These are phyloP conservation scores for Solanum corneliomulleri DNA, from an alignment of 257 asterid species.

Conservation along the genomic window DNA sequence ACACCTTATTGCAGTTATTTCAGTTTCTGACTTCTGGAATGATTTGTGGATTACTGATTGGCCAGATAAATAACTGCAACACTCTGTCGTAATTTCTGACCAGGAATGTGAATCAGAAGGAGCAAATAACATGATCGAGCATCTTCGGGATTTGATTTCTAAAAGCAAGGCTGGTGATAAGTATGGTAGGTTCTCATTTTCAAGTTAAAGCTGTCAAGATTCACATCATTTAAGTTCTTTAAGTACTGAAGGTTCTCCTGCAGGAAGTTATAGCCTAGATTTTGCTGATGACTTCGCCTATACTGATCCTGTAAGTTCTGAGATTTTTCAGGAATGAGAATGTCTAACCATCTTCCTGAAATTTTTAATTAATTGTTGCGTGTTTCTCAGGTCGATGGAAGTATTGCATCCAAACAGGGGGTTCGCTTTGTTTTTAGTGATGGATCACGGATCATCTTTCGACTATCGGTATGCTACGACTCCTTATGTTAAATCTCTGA, in stretches of 20 bases:
- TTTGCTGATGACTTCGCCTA: slow-evolving; percentile 93
- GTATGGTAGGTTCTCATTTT: slow-evolving; percentile 37
- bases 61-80: neutral
- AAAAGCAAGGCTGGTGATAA: slow-evolving; percentile 64
- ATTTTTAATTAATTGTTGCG: neutral
- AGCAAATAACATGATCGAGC: slow-evolving; percentile 64
- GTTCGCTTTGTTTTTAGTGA: slow-evolving; percentile 80
- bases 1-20: neutral
- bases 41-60: neutral
- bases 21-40: neutral
- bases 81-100: neutral
- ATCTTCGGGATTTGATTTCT: slow-evolving; percentile 62
- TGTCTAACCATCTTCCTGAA: neutral
- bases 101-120: slow-evolving; percentile 94
- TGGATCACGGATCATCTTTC: slow-evolving; percentile 85
- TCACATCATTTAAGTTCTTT: slow-evolving; percentile 1
- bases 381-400: slow-evolving; percentile 76
- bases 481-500: neutral
- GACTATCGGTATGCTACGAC: slow-evolving; percentile 58
- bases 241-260: slow-evolving; percentile 3
- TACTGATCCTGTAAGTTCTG: slow-evolving; percentile 77
- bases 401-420: slow-evolving; percentile 84
- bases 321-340: neutral
- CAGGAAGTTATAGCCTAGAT: slow-evolving; percentile 69
- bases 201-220: neutral